Conservation (phyloP, 345 rosid genomes). For the Rhodamnia argentea region DNA sequence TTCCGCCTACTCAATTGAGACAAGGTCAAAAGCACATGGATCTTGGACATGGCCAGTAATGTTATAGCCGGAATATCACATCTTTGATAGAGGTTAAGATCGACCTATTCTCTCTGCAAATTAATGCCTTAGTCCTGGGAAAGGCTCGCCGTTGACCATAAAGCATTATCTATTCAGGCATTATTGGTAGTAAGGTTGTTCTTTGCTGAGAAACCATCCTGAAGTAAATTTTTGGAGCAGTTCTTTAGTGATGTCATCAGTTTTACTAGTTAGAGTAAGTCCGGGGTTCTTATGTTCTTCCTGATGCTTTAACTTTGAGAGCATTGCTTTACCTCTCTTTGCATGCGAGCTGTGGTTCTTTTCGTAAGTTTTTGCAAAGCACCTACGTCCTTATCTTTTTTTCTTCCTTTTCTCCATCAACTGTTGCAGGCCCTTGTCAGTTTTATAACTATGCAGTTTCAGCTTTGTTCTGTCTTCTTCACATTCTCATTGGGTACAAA, state of each 20-base stretch:
- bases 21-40: not conserved
- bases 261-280: not conserved
- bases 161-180: not conserved
- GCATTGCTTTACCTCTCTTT: not conserved
- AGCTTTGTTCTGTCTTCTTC: constrained; percentile 94
- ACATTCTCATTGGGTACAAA: constrained; percentile 94
- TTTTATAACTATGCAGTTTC: constrained; percentile 91
- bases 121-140: not conserved
- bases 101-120: not conserved
- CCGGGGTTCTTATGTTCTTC: not conserved
- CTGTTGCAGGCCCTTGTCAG: constrained; percentile 74
- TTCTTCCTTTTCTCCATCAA: not conserved
- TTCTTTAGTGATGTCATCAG: not conserved
- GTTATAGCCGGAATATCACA: not conserved
- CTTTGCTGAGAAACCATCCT: not conserved
- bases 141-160: not conserved
- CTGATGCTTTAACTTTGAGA: not conserved
- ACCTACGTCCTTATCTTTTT: not conserved
- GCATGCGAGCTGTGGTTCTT: not conserved
- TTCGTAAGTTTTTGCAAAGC: not conserved
- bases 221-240: not conserved
- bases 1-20: not conserved
- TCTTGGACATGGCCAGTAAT: not conserved
- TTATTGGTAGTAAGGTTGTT: not conserved
- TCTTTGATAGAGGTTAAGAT: not conserved